A percentile compares a stretch with the other conserved stretches of the same genome.
Conservation (phyloP, 345 rosid species). For the Mangifera indica region DNA sequence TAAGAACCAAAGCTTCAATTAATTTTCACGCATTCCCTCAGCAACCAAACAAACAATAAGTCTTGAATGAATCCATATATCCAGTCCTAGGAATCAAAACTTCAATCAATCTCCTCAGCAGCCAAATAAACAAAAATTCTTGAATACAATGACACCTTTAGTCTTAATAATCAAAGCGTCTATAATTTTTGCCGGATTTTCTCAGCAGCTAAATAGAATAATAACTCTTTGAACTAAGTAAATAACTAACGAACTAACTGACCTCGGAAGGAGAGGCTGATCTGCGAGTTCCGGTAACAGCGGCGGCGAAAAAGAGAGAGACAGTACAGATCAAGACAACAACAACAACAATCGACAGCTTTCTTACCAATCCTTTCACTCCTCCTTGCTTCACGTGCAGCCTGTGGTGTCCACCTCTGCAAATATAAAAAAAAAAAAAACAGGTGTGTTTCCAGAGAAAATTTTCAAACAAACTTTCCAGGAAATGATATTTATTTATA, state of each 20-base stretch:
- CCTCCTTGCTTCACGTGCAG: slow-evolving; percentile 67
- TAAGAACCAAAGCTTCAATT: neutral
- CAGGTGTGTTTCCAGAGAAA: too few relatives aligned
- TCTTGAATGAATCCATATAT: too few relatives aligned
- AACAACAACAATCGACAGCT: slow-evolving; percentile 59
- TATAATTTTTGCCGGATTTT: too few relatives aligned
- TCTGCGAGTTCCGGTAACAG: slow-evolving; percentile 42
- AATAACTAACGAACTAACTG: slow-evolving; percentile 3
- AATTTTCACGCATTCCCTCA: slow-evolving; percentile 8
- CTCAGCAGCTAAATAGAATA: slow-evolving; percentile 22
- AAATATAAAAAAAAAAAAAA: too few relatives aligned
- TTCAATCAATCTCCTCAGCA: too few relatives aligned
- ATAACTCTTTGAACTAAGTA: slow-evolving; percentile 11
- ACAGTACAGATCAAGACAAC: slow-evolving; percentile 79
- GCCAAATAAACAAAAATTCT: too few relatives aligned
- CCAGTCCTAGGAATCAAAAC: too few relatives aligned
- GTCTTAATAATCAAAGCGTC: too few relatives aligned
- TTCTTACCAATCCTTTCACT: slow-evolving; percentile 54
- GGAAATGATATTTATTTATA: neutral
- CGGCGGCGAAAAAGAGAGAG: slow-evolving; percentile 54
- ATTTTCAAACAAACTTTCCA: neutral
- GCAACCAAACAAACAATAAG: too few relatives aligned
- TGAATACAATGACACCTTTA: too few relatives aligned
- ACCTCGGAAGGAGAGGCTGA: slow-evolving; percentile 58
- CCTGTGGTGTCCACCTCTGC: slow-evolving; percentile 39